phyloP scores from a whole-genome alignment of 2,329 filamentous ascomycete genomes.

The Pezicula radicicola region DNA sequence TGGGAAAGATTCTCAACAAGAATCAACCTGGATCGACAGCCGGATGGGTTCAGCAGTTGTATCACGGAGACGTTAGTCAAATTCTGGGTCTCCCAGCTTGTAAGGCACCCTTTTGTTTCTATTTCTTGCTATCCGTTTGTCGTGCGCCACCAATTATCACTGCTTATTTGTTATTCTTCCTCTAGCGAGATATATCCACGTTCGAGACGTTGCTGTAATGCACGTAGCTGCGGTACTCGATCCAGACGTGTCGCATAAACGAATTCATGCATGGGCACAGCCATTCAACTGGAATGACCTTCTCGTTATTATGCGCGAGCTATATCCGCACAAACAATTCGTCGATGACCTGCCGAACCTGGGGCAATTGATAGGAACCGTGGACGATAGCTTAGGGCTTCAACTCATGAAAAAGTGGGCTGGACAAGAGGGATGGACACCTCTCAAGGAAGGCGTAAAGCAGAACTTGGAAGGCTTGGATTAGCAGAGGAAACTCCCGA shows the following conservation, averaged over 20 bases:
- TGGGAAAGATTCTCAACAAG: constrained; percentile 13
- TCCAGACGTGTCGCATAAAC: constrained; percentile 18
- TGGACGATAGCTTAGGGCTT: constrained; percentile 9
- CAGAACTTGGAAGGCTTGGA: too few relatives aligned
- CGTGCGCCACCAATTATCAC: background rate
- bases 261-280: constrained; percentile 21
- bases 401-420: constrained; percentile 15
- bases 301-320: constrained; percentile 10
- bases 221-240: constrained; percentile 24
- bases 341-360: constrained; percentile 3
- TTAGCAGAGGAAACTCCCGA: too few relatives aligned
- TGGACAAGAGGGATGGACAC: constrained; percentile 12
- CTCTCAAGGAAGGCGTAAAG: constrained; percentile 7
- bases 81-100: constrained; percentile 7
- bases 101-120: background rate
- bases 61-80: constrained; percentile 13
- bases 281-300: constrained; percentile 19
- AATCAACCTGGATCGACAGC: constrained; percentile 17
- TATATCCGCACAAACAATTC: constrained; percentile 13
- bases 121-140: too few relatives aligned
- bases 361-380: constrained; percentile 5
- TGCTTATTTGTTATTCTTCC: background rate
- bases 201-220: constrained; percentile 20
- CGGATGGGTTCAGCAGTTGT: constrained; percentile 15
- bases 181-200: constrained; percentile 14